Conservation (phyloP, 2,329 filamentous ascomycete species). For the Torrubiella hemipterigena region DNA sequence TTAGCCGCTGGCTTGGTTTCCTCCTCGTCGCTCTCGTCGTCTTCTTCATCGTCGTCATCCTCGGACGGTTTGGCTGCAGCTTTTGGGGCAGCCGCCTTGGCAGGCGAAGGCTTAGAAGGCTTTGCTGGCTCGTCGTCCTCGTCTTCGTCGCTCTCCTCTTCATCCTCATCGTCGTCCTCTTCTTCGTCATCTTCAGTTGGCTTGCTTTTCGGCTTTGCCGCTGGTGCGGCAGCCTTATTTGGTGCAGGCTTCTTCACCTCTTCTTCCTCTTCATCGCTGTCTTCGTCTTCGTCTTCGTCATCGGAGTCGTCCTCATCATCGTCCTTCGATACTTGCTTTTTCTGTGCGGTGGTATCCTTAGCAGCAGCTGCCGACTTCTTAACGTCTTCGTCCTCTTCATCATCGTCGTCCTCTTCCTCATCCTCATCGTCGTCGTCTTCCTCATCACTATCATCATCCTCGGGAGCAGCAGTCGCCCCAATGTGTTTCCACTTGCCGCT, state of each 20-base stretch:
- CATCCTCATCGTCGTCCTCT: constrained; percentile 2
- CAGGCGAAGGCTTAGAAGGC: neutral
- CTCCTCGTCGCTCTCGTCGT: constrained; percentile 9
- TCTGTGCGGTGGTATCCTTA: too few species aligned
- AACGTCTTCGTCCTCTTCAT: constrained; percentile 6
- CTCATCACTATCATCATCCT: neutral
- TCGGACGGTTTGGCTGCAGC: constrained; percentile 15
- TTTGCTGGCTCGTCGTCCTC: constrained; percentile 14
- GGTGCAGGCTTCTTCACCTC: constrained; percentile 7
- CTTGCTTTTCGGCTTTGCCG: constrained; percentile 1
- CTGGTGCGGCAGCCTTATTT: constrained; percentile 1
- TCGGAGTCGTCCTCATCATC: constrained; percentile 6
- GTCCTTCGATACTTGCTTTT: constrained; percentile 1
- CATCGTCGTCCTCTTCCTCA: constrained; percentile 5
- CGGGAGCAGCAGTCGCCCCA: neutral
- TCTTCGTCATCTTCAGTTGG: constrained; percentile 5
- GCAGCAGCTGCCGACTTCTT: neutral
- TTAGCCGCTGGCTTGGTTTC: neutral
- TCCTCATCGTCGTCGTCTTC: constrained; percentile 1
- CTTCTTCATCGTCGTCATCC: constrained; percentile 14
- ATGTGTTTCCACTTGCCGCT: constrained; percentile 4
- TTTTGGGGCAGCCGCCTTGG: constrained; percentile 2
- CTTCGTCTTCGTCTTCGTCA: constrained; percentile 7
- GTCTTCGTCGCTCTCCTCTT: constrained; percentile 11
- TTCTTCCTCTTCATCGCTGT: constrained; percentile 9